Percentiles rank a stretch among this genome's conserved stretches.
Evolutionary conservation across 768 basidiomycete genomes (phyloP).

Genomic region (Podaxis rugospora): DNA sequence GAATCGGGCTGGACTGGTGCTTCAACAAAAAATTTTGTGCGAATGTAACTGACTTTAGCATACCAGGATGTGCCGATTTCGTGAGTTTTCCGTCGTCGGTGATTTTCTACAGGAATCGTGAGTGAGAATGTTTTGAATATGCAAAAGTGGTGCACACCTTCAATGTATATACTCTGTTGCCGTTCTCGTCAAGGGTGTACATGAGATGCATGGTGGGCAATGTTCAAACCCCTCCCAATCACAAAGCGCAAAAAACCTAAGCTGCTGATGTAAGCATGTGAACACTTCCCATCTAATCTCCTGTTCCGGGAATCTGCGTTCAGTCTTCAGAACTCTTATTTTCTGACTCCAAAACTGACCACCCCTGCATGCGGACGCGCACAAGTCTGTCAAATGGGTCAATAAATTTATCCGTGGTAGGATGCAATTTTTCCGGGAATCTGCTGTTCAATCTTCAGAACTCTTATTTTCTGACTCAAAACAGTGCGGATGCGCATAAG

Average conservation of each 20-base stretch:
- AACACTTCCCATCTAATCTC: not conserved
- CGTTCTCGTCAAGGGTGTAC: constrained; percentile 79
- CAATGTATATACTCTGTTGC: constrained; percentile 87
- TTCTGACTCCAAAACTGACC: too few species aligned
- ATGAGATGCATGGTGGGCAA: constrained; percentile 87
- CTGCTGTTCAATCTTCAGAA: too few species aligned
- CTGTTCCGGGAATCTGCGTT: too few species aligned
- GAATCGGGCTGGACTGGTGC: constrained; percentile 70
- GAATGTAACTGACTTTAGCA: constrained; percentile 16
- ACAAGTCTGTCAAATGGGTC: too few species aligned
- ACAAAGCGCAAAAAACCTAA: not conserved
- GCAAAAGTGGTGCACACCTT: constrained; percentile 53
- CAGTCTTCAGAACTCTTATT: too few species aligned
- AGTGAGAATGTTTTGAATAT: not conserved
- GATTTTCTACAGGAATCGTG: constrained; percentile 60
- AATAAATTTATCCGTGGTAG: too few species aligned
- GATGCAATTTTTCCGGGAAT: too few species aligned
- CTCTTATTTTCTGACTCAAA: too few species aligned
- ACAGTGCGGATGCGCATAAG: too few species aligned
- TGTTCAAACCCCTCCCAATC: not conserved
- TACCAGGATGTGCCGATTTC: constrained; percentile 97
- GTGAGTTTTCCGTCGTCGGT: constrained; percentile 80
- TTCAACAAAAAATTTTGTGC: constrained; percentile 1
- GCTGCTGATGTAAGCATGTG: constrained; percentile 4
- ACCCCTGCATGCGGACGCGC: too few species aligned